Evolutionary conservation across 768 basidiomycete species (phyloP).

Genomic region (Boletellus sp.): DNA sequence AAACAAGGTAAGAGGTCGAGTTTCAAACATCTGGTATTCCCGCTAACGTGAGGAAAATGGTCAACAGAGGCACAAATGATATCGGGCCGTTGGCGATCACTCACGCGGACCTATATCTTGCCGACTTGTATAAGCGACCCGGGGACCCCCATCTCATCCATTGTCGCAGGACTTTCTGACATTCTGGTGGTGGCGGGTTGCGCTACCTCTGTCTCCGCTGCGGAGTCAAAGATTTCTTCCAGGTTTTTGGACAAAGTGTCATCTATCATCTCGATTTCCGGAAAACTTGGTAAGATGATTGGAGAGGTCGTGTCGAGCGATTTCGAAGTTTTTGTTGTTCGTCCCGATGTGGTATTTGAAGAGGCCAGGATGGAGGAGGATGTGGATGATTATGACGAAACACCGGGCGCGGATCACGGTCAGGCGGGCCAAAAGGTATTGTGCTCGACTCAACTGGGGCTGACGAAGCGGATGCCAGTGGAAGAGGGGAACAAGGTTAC

Average conservation of each 20-base stretch:
- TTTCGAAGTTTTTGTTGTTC: conserved; percentile 3
- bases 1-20: background rate
- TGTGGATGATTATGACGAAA: background rate
- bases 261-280: background rate
- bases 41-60: background rate
- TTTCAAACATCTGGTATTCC: background rate
- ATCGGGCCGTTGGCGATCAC: conserved; percentile 7
- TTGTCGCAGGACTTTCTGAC: background rate
- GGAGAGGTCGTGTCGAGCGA: conserved; percentile 5
- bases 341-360: background rate
- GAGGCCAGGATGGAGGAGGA: background rate
- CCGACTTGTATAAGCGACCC: conserved; percentile 1
- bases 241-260: background rate
- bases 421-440: conserved; percentile 5
- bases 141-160: background rate
- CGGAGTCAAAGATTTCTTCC: background rate
- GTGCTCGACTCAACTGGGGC: conserved; percentile 11
- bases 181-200: conserved; percentile 3
- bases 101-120: background rate
- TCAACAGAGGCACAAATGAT: conserved; percentile 3
- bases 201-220: background rate
- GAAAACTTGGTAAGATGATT: conserved; percentile 2
- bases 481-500: background rate
- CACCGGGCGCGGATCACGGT: too few species aligned
- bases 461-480: conserved; percentile 8